A percentile compares a stretch with the other conserved stretches of the same genome.
These are phyloP conservation scores for Ilyonectria destructans DNA, from an alignment of 2,329 filamentous ascomycete genomes.

Conservation along the genomic window DNA sequence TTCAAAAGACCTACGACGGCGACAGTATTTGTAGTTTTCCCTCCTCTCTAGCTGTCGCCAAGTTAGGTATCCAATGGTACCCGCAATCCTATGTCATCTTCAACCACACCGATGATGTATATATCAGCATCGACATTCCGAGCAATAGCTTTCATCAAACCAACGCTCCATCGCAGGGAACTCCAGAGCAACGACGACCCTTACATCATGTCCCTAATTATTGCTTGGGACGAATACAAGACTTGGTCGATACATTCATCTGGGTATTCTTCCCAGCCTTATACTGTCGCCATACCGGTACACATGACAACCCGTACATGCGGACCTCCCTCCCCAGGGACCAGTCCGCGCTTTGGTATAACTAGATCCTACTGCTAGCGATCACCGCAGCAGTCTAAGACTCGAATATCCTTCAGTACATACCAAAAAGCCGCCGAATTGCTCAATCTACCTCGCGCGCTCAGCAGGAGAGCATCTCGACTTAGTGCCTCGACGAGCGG, in stretches of 20 bases:
- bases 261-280: too few relatives aligned
- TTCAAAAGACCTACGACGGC: conserved; percentile 15
- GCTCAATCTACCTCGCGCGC: conserved; percentile 9
- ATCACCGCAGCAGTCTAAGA: conserved; percentile 18
- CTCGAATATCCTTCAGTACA: conserved; percentile 18
- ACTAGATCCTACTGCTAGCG: conserved; percentile 8
- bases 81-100: conserved; percentile 9
- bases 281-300: too few relatives aligned
- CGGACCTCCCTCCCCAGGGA: too few relatives aligned
- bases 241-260: too few relatives aligned
- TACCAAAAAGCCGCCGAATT: conserved; percentile 18
- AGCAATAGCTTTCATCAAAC: conserved; percentile 6
- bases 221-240: conserved; percentile 15
- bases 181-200: not conserved
- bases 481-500: conserved; percentile 4
- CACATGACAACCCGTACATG: too few relatives aligned
- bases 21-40: conserved; percentile 17
- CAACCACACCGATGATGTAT: conserved; percentile 11
- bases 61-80: conserved; percentile 11
- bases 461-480: conserved; percentile 14
- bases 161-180: not conserved
- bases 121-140: conserved; percentile 14
- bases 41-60: conserved; percentile 4
- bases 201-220: conserved; percentile 16
- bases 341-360: conserved; percentile 5